Conservation (phyloP, 345 rosid species). For the Melastoma malabathricum region DNA sequence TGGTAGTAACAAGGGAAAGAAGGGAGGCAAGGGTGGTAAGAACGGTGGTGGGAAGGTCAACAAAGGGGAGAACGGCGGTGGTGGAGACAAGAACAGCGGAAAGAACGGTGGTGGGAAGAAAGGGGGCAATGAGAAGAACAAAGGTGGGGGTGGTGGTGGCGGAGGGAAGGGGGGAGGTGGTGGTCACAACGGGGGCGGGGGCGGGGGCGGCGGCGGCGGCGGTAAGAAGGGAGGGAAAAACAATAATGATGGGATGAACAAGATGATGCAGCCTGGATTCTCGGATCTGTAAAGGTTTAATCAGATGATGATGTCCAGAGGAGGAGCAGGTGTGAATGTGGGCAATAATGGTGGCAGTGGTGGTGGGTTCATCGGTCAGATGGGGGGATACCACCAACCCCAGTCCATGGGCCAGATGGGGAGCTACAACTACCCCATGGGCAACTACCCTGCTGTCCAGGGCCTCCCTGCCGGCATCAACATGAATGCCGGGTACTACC, state of each 20-base stretch:
- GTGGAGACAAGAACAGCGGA: constrained; percentile 14
- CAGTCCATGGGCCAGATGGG: constrained; percentile 24
- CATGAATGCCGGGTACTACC: constrained; percentile 39
- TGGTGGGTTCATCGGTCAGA: constrained; percentile 29
- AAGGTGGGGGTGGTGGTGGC: constrained; percentile 24
- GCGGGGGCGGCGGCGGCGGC: constrained; percentile 32
- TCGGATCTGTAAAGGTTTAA: constrained; percentile 22
- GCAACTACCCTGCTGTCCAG: constrained; percentile 44
- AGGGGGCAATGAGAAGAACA: constrained; percentile 28
- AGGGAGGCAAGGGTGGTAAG: constrained; percentile 22
- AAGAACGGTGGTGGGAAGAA: constrained; percentile 22
- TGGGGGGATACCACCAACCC: constrained; percentile 11
- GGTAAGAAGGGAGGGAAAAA: constrained; percentile 34
- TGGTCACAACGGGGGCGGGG: constrained; percentile 26
- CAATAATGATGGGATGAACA: constrained; percentile 26
- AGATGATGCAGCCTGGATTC: constrained; percentile 23
- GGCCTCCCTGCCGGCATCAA: constrained; percentile 35
- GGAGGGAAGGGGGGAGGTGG: constrained; percentile 19
- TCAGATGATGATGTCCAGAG: background rate
- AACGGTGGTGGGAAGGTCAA: constrained; percentile 14
- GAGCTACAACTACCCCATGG: constrained; percentile 4
- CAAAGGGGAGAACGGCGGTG: constrained; percentile 7
- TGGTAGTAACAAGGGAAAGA: constrained; percentile 10
- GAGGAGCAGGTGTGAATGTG: constrained; percentile 9
- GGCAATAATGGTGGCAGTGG: constrained; percentile 12